phyloP scores from a whole-genome alignment of 2,329 filamentous ascomycete genomes.

The Ramularia endophylla region DNA sequence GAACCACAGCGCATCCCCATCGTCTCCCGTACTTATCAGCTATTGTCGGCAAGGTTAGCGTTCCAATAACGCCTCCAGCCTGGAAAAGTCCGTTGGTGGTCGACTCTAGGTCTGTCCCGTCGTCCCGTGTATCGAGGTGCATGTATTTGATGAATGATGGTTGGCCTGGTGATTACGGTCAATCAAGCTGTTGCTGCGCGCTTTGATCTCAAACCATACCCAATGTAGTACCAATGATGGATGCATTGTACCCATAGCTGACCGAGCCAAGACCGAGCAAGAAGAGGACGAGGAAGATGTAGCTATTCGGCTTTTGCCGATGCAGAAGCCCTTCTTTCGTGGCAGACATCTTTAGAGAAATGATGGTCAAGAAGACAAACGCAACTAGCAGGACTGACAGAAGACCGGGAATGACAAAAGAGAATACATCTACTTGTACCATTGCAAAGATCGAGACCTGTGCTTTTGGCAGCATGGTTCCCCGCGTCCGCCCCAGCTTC shows the following conservation, averaged over 20 bases:
- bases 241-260: slow-evolving; percentile 15
- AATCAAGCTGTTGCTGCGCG: neutral
- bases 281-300: slow-evolving; percentile 16
- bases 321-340: too few relatives aligned
- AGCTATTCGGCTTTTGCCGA: slow-evolving; percentile 12
- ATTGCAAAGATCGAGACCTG: too few relatives aligned
- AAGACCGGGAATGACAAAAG: too few relatives aligned
- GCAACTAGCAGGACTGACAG: too few relatives aligned
- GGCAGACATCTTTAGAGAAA: too few relatives aligned
- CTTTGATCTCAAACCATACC: slow-evolving; percentile 2
- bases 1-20: slow-evolving; percentile 13
- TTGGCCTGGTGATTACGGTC: slow-evolving; percentile 9
- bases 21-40: slow-evolving; percentile 17
- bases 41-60: slow-evolving; percentile 13
- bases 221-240: slow-evolving; percentile 16
- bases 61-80: slow-evolving; percentile 17
- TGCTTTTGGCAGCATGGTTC: too few relatives aligned
- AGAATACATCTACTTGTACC: too few relatives aligned
- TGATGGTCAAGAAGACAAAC: too few relatives aligned
- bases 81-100: slow-evolving; percentile 22
- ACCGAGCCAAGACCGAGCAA: slow-evolving; percentile 15
- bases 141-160: slow-evolving; percentile 21
- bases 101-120: slow-evolving; percentile 15
- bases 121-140: slow-evolving; percentile 16
- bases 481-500: too few relatives aligned